Evolutionary conservation across 2,329 filamentous ascomycete species (phyloP).

Genomic region (Fusarium luffae): DNA sequence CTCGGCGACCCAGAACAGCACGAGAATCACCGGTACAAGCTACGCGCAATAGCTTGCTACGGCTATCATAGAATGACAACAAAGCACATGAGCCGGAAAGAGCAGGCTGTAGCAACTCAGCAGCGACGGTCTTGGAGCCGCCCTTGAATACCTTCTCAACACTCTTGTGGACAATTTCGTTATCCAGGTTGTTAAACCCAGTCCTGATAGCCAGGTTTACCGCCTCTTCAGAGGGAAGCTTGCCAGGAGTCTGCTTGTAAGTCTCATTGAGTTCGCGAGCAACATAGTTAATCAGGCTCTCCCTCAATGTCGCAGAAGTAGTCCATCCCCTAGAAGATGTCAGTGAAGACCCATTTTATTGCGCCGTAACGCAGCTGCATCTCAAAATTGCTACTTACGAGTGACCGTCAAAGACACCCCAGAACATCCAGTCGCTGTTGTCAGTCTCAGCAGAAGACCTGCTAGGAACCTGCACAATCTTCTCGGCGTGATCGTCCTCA

Average conservation of each 20-base stretch:
- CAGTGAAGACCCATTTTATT: constrained; percentile 2
- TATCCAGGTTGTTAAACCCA: constrained; percentile 86
- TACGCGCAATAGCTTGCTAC: constrained; percentile 86
- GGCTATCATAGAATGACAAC: constrained; percentile 94
- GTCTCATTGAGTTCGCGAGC: constrained; percentile 92
- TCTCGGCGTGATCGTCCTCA: constrained; percentile 97
- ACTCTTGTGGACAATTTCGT: constrained; percentile 94
- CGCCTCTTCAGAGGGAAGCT: constrained; percentile 78
- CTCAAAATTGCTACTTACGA: constrained; percentile 67
- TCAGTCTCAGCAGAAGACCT: constrained; percentile 59
- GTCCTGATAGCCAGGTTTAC: constrained; percentile 93
- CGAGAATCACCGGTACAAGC: constrained; percentile 97
- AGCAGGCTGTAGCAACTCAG: constrained; percentile 90
- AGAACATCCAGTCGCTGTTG: constrained; percentile 98
- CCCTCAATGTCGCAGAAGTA: constrained; percentile 93
- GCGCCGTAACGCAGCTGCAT: neutral
- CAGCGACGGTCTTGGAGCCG: constrained; percentile 89
- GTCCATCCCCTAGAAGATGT: constrained; percentile 82
- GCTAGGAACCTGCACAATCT: constrained; percentile 90
- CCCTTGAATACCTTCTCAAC: constrained; percentile 91
- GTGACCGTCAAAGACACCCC: constrained; percentile 98
- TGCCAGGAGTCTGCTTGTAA: constrained; percentile 76
- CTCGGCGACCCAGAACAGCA: constrained; percentile 87
- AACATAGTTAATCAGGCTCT: constrained; percentile 91
- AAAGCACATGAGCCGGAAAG: constrained; percentile 97